Evolutionary conservation across 192 early-diverging fungal genomes (phyloP).

Genomic region (Backusella westeae): DNA sequence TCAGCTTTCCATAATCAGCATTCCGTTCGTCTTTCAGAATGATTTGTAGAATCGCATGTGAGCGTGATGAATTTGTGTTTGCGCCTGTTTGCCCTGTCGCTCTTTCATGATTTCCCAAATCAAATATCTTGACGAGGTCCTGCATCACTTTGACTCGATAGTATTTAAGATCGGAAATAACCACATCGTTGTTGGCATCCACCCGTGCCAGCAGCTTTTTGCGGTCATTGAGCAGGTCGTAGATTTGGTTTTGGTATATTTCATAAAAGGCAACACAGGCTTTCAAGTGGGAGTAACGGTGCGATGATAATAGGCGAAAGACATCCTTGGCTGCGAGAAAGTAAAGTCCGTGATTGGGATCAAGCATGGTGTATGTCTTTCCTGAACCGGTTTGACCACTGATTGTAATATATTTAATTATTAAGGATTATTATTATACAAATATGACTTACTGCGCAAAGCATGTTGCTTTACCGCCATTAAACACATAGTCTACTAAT

Average conservation of each 20-base stretch:
- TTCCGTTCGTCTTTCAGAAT: conserved; percentile 69
- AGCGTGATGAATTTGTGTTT: conserved; percentile 92
- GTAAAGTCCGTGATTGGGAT: conserved; percentile 84
- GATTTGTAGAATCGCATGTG: conserved; percentile 96
- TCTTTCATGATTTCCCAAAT: conserved; percentile 81
- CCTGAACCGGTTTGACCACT: conserved; percentile 83
- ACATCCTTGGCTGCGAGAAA: conserved; percentile 90
- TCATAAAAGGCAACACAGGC: conserved; percentile 94
- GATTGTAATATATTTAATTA: neutral
- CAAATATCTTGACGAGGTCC: conserved; percentile 88
- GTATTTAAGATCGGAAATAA: conserved; percentile 84
- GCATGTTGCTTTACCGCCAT: conserved; percentile 95
- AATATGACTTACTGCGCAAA: conserved; percentile 90
- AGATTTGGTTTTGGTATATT: conserved; percentile 95
- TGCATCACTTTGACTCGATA: conserved; percentile 78
- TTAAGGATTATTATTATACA: no score
- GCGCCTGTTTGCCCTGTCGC: conserved; percentile 94
- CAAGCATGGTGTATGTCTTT: conserved; percentile 98
- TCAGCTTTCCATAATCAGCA: conserved; percentile 75
- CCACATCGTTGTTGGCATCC: conserved; percentile 94
- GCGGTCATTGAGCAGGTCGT: conserved; percentile 87
- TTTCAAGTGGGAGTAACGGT: conserved; percentile 68
- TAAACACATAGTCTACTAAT: conserved; percentile 90
- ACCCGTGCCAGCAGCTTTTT: conserved; percentile 89
- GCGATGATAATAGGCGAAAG: conserved; percentile 67